Conservation (phyloP, 2,329 filamentous ascomycete genomes). For the Basipetospora sp. region DNA sequence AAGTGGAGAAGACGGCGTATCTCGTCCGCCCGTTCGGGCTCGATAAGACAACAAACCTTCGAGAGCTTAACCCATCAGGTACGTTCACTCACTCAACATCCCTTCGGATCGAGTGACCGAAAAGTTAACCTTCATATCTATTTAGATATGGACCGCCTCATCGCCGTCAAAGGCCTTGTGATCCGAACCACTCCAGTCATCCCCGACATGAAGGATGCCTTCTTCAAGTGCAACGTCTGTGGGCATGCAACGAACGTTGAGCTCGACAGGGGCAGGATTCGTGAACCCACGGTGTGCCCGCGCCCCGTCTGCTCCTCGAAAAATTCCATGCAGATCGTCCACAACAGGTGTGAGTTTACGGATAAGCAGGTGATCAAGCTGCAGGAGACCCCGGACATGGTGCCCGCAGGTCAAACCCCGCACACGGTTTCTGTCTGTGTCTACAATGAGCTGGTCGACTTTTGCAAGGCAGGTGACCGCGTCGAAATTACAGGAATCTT, state of each 20-base stretch:
- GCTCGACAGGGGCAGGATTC: conserved; percentile 89
- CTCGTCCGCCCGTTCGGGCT: conserved; percentile 81
- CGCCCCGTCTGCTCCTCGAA: conserved; percentile 65
- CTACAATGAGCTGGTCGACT: conserved; percentile 92
- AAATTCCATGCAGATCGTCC: conserved; percentile 96
- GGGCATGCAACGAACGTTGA: conserved; percentile 81
- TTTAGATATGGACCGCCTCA: conserved; percentile 82
- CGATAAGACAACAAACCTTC: conserved; percentile 74
- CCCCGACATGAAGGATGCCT: conserved; percentile 97
- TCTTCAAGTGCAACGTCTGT: conserved; percentile 90
- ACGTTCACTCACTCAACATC: no score
- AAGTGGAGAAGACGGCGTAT: conserved; percentile 67
- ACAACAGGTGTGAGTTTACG: conserved; percentile 86
- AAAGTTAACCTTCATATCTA: no score
- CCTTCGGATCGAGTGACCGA: no score
- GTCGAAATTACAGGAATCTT: conserved; percentile 95
- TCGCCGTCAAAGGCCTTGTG: conserved; percentile 88
- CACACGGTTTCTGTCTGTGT: conserved; percentile 93
- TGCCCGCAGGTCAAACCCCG: conserved; percentile 90
- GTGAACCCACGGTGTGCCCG: conserved; percentile 81
- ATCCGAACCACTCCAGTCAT: conserved; percentile 93
- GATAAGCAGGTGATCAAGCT: conserved; percentile 99
- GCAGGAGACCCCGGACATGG: conserved; percentile 88
- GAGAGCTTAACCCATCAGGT: conserved; percentile 82
- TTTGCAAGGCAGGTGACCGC: conserved; percentile 94